These are phyloP conservation scores for Exophiala xenobiotica DNA, from an alignment of 2,329 filamentous ascomycete genomes.

Conservation along the genomic window DNA sequence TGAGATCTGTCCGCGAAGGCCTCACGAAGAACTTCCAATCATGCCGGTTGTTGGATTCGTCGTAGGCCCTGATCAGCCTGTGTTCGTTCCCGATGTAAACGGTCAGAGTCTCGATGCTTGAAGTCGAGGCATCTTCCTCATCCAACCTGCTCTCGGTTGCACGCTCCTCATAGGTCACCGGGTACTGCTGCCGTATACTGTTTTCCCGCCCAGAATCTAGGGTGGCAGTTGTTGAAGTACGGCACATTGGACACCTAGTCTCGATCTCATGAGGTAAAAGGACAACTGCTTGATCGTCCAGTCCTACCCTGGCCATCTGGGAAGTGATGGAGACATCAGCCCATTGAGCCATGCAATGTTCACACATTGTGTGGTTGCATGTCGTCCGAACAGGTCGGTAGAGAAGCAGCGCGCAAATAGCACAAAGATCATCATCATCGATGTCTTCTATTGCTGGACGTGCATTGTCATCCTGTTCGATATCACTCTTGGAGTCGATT, in stretches of 20 bases:
- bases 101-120: conserved; percentile 24
- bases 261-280: conserved; percentile 26
- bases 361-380: conserved; percentile 28
- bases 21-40: conserved; percentile 30
- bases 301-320: conserved; percentile 23
- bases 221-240: conserved; percentile 21
- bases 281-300: conserved; percentile 23
- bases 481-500: background rate
- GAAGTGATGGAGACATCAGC: conserved; percentile 28
- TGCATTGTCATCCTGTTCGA: background rate
- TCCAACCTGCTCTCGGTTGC: conserved; percentile 1
- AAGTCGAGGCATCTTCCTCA: conserved; percentile 17
- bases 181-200: conserved; percentile 18
- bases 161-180: conserved; percentile 18
- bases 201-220: conserved; percentile 14
- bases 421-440: conserved; percentile 27
- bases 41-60: conserved; percentile 24
- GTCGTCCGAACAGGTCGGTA: conserved; percentile 25
- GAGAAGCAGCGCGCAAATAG: conserved; percentile 27
- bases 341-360: conserved; percentile 29
- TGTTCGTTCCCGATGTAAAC: conserved; percentile 29
- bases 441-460: conserved; percentile 11
- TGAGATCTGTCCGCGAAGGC: conserved; percentile 25
- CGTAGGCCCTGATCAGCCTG: conserved; percentile 18
- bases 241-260: conserved; percentile 29